Conservation (phyloP, 371 early-diverging fungal species). For the Mycotypha africana region DNA sequence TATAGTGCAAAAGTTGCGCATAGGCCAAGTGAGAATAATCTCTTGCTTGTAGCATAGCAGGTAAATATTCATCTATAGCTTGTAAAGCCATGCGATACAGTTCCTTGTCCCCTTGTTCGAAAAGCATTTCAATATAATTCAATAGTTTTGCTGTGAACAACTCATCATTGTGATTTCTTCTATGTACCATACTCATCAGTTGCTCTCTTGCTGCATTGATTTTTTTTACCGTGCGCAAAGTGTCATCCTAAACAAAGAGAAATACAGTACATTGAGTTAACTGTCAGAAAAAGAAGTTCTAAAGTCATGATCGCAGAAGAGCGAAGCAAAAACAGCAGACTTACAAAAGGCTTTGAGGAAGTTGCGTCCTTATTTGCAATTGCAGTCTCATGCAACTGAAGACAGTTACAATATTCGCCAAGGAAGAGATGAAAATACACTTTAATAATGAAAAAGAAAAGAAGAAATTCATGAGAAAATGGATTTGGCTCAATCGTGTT, state of each 20-base stretch:
- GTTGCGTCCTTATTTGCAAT: not conserved
- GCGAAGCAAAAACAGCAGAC: too few species aligned
- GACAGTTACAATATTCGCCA: constrained; percentile 1
- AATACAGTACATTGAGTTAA: too few species aligned
- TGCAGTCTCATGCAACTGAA: not conserved
- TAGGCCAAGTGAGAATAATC: constrained; percentile 1
- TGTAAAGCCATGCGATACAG: constrained; percentile 1
- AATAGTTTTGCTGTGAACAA: too few species aligned
- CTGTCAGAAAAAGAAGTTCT: too few species aligned
- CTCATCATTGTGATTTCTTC: too few species aligned
- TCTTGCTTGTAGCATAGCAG: not conserved
- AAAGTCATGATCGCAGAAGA: too few species aligned
- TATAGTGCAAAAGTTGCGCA: constrained; percentile 1
- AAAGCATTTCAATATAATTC: not conserved
- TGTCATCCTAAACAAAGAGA: too few species aligned
- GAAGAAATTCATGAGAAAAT: not conserved
- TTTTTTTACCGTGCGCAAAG: too few species aligned
- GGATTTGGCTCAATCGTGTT: too few species aligned
- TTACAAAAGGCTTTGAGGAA: not conserved
- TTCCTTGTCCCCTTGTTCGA: not conserved
- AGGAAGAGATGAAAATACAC: constrained; percentile 3
- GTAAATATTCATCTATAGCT: not conserved
- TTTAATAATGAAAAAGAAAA: not conserved
- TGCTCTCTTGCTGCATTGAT: too few species aligned
- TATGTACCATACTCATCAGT: too few species aligned